Evolutionary conservation across 495 filamentous ascomycete species (phyloP), one percentile per base, ranked within the genome.

Genomic region (Apodospora peruviana): DNA sequence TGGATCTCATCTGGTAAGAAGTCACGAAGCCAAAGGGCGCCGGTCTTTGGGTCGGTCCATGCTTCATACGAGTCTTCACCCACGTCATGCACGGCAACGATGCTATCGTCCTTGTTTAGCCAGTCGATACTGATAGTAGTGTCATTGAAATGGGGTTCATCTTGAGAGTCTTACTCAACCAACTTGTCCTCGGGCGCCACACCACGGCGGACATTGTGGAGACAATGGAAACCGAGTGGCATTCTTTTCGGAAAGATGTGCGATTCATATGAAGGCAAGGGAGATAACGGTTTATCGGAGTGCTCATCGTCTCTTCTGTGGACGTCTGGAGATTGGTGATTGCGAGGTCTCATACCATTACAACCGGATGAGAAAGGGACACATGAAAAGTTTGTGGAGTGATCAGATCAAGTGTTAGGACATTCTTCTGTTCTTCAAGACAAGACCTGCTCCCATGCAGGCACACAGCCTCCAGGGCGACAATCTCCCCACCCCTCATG

Each of bases 81-180:
- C 16, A 50, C 12, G 22, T 50, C 40, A 27, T 50, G 40, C 9
- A 50, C 29, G 19, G 47, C 47, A 19, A 50, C 47, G 29, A 50
- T 37, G 40, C 47, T 49, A 18, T 32, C 27, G 27, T 14, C 14
- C 7, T 14, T 7, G 14, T 32, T 14, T 14, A 32, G 14, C 7
- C 14, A 14, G 27, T 7, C 27, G 27, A 32, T 32, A 32, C 7
- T 7, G 27, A 32, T n/a, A 14, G 27, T 32, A 14, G 14, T 32
- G 27, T 32, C 14, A 7, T 32, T 7, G 27, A 32, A 14, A 32
- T 32, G 14, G 14, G n/a, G n/a, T n/a, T n/a, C n/a, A n/a, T n/a
- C n/a, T n/a, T n/a, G n/a, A n/a, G n/a, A n/a, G n/a, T n/a, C 27
- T 7, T 32, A 32, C 27, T 32, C 27, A 7, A 32, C 27, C 27